These are phyloP conservation scores for Dipteronia dyeriana DNA, from an alignment of 345 rosid genomes.

Conservation along the genomic window DNA sequence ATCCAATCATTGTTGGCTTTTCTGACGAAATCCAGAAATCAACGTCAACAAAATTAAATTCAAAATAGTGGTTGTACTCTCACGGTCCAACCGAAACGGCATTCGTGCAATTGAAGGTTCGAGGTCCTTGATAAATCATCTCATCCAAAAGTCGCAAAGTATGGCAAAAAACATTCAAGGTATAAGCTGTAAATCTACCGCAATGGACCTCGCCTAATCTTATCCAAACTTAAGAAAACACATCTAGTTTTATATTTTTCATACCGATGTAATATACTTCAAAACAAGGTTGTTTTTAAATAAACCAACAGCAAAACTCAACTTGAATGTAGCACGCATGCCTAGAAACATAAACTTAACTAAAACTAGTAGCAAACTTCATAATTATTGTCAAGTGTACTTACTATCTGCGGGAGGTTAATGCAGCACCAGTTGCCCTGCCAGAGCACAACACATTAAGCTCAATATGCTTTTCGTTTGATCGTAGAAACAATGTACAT, in stretches of 20 bases:
- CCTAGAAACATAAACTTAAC: not conserved
- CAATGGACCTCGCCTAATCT: not conserved
- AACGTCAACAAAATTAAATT: too few relatives aligned
- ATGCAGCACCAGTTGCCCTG: slow-evolving; percentile 46
- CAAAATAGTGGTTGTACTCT: too few relatives aligned
- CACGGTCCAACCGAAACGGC: too few relatives aligned
- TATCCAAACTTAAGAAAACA: not conserved
- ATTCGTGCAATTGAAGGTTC: too few relatives aligned
- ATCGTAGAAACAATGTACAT: not conserved
- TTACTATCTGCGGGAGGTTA: slow-evolving; percentile 45
- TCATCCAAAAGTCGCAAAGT: not conserved
- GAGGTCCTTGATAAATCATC: not conserved
- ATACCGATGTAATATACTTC: not conserved
- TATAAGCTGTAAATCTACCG: not conserved
- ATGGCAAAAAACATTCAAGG: not conserved
- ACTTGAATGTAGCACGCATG: slow-evolving; percentile 2
- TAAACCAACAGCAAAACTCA: not conserved
- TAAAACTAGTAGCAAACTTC: slow-evolving; percentile 2
- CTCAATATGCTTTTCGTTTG: slow-evolving; percentile 2
- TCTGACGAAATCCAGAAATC: too few relatives aligned
- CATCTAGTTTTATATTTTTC: too few relatives aligned
- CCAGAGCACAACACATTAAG: slow-evolving; percentile 14
- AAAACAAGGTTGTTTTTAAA: not conserved
- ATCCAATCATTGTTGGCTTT: too few relatives aligned
- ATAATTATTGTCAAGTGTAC: slow-evolving; percentile 5